Evolutionary conservation across 1,284 basidiomycete genomes (phyloP), one percentile per base, ranked within the genome.

Genomic region (Schizophyllum amplum): DNA sequence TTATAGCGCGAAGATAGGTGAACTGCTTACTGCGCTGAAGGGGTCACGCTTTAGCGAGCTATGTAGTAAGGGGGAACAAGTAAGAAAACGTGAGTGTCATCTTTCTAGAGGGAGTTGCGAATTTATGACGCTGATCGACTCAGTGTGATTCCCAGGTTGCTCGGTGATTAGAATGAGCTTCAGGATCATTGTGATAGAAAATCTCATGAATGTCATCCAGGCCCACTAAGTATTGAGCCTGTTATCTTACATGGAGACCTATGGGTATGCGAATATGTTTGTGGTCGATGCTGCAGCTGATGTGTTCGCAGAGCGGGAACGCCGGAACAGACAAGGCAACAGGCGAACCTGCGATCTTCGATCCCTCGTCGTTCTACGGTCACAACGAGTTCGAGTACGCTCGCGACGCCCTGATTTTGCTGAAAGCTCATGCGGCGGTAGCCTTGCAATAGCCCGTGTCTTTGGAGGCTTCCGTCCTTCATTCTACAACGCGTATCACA

Each of bases 331-430:
- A 90, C 58, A 67, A 64, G 20, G 61, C 62, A 13, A 83, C 77
- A 2, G 78, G 77, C 1, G 68, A 81, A 53, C 87, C 90, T 0
- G 75, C 92, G 3, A 86, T 94, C 51, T 94, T 82, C 65, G 92
- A 95, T 65, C 90, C 91, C 1, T 84, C 90, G 1, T 85, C 84
- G 6, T 92, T 87, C 67, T 94, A 84, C 63, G 92, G 90, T 2
- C 92, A 94, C 66, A 89, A 88, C 60, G 92, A 95, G 73, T 87
- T 87, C 13, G 92, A 95, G 87, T 90, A 61, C 70, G 84, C 69
- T 50, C 47, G 33, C 55, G 51, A 51, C 4, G 25, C 50, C 58
- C 4, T 57, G n/a, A 26, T 47, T 42, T 6, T 5, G 51, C 56
- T 33, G 51, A 27, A 56, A 42, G 51, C 15, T 23, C 13, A 17